Evolutionary conservation across 768 basidiomycete species (phyloP).

Genomic region (Pleurotus citrinopileatus): DNA sequence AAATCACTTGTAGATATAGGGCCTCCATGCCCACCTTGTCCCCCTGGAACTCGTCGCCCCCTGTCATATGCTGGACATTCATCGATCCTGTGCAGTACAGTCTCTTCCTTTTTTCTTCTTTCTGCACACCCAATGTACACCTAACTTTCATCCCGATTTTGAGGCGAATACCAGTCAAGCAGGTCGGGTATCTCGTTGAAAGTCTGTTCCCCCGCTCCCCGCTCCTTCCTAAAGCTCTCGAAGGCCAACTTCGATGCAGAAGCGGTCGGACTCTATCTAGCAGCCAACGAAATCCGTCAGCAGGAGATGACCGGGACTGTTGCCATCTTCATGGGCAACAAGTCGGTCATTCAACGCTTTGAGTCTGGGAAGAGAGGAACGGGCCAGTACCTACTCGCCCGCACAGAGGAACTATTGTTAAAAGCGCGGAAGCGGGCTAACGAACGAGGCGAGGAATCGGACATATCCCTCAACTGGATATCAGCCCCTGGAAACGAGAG

Average conservation of each 20-base stretch:
- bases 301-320: background rate
- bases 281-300: constrained; percentile 11
- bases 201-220: no score
- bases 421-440: background rate
- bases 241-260: constrained; percentile 22
- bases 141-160: no score
- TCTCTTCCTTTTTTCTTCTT: no score
- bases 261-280: constrained; percentile 18
- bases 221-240: no score
- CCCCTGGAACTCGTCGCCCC: no score
- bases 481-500: constrained; percentile 21
- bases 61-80: no score
- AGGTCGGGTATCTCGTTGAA: no score
- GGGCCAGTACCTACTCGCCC: constrained; percentile 2
- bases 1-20: no score
- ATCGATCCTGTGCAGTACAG: no score
- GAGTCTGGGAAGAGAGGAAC: background rate
- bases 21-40: no score
- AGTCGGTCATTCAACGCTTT: constrained; percentile 10
- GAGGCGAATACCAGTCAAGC: no score
- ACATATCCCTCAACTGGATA: constrained; percentile 20
- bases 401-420: background rate
- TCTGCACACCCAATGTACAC: no score
- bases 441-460: background rate
- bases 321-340: constrained; percentile 15